These are phyloP conservation scores for Acacia pycnantha DNA, from an alignment of 331 rosid species.

Conservation along the genomic window DNA sequence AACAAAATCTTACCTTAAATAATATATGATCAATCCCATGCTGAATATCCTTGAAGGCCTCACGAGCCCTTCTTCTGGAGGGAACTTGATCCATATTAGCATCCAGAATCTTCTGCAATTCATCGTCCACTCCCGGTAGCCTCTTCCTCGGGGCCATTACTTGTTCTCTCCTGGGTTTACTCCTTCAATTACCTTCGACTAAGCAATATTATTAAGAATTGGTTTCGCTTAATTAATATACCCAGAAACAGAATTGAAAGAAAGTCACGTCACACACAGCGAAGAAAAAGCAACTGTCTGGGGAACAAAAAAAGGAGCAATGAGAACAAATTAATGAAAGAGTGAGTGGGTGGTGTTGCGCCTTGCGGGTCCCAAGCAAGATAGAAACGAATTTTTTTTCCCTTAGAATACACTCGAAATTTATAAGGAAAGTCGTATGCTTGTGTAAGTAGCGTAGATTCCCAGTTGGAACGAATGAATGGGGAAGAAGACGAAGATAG, in stretches of 20 bases:
- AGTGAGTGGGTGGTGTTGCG: conserved; percentile 5
- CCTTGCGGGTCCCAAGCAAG: conserved; percentile 10
- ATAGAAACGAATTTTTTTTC: background rate
- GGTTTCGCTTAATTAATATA: conserved; percentile 13
- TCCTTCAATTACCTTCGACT: conserved; percentile 16
- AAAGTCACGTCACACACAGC: background rate
- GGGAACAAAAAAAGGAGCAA: background rate
- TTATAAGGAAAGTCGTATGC: background rate
- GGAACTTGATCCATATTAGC: conserved; percentile 67
- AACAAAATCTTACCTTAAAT: conserved; percentile 57
- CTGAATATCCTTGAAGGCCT: conserved; percentile 77
- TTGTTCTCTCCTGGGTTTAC: background rate
- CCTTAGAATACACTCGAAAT: background rate
- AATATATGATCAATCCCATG: conserved; percentile 76
- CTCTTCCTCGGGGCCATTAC: conserved; percentile 42
- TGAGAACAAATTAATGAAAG: background rate
- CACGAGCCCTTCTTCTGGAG: conserved; percentile 79
- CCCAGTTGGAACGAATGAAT: background rate
- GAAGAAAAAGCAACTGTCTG: background rate
- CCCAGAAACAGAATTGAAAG: background rate
- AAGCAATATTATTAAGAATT: conserved; percentile 32
- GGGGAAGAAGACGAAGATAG: background rate
- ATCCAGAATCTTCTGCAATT: conserved; percentile 63
- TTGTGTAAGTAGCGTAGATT: background rate
- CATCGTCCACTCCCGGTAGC: conserved; percentile 52